Base-by-base conservation (phyloP, 805 yeast genomes). In the Candida insectorum region DNA sequence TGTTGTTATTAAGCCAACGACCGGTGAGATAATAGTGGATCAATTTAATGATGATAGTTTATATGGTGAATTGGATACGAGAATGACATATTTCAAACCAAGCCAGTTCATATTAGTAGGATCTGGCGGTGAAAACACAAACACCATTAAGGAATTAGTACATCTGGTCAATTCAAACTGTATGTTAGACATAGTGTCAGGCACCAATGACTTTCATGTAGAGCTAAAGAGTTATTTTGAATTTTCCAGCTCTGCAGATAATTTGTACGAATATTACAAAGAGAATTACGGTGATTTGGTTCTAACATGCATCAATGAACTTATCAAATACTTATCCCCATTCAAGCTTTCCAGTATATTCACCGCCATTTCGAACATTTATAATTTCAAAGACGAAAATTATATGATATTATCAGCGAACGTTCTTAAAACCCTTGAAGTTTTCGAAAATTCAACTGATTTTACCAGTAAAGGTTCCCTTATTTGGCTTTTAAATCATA, bases 21-120 rank as follows among this genome's bases (percentile, higher is more conserved):
- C 89, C 1, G 96, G 96, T 1, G 85, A 82, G 28, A 71, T 88
- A 3, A 54, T 85, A 0, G 76, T 75, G 42, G 97, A 93, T 53
- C 58, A 59, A 6, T 87, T 93, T 50, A 51, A 52, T 3, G 97
- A 88, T 48, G 66, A 68, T 13, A 54, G 61, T 8, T 41, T 75
- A 8, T 66, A 81, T n/a, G 71, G 62, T 26, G 81, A 81, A 42
- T 57, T 91, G 14, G 88, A 84, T 41, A 85, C 94, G 0, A 59
- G 97, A 34, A 54, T 87, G 6, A 59, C 75, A 28, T 87, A 85
- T 53, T 58, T 89, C 39, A 75, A 75, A 26, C 97, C 97, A 0
- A 73, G 79, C 25, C 97, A 91, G 53, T 69, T 85, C 9, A 31
- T 31, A n/a, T 14, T 35, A 6, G 6, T 35, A 11, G 6, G 32